These are phyloP conservation scores for Boletus insuetus DNA, from an alignment of 768 basidiomycete genomes.

Conservation along the genomic window DNA sequence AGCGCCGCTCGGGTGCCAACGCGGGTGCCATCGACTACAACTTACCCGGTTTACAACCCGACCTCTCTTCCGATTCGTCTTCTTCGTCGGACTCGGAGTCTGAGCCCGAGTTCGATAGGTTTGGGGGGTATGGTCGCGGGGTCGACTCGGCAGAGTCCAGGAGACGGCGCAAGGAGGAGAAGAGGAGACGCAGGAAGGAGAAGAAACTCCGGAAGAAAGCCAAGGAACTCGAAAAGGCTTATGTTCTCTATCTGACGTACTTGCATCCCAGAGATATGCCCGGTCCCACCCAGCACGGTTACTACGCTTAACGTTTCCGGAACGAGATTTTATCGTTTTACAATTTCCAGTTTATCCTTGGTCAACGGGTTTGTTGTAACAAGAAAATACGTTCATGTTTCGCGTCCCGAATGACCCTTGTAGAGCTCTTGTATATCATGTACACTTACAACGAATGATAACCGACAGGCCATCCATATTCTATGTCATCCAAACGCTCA, in stretches of 20 bases:
- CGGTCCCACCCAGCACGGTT: constrained; percentile 24
- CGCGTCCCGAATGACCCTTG: not conserved
- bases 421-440: constrained; percentile 8
- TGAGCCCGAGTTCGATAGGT: constrained; percentile 42
- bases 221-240: constrained; percentile 59
- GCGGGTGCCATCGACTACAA: constrained; percentile 54
- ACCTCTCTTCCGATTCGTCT: constrained; percentile 38
- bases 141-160: constrained; percentile 49
- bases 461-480: constrained; percentile 1
- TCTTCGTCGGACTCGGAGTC: constrained; percentile 41
- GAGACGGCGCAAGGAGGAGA: constrained; percentile 55
- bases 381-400: not conserved
- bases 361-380: not conserved
- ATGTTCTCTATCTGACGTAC: constrained; percentile 61
- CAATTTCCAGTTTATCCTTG: not conserved
- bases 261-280: constrained; percentile 35
- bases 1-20: constrained; percentile 67
- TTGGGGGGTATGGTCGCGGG: constrained; percentile 45
- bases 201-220: constrained; percentile 59
- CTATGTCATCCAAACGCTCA: not conserved
- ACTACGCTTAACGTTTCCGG: constrained; percentile 20
- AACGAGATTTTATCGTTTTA: not conserved
- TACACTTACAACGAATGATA: constrained; percentile 14
- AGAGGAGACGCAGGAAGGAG: constrained; percentile 59
- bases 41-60: constrained; percentile 48